Evolutionary conservation across 768 basidiomycete genomes (phyloP).

Genomic region (Tylopilus vinaceipallidus): DNA sequence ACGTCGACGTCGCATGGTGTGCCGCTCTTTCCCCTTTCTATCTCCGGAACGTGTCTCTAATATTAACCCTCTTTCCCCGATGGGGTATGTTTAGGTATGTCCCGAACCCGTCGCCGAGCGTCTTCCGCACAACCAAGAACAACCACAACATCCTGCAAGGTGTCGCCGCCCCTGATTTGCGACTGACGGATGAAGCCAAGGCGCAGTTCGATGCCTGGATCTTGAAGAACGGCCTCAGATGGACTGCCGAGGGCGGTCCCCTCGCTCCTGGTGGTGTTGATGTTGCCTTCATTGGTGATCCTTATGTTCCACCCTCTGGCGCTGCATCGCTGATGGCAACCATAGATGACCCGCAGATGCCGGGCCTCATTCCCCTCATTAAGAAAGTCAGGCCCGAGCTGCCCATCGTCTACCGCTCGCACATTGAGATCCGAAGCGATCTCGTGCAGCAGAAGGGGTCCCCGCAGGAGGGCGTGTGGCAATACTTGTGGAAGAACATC

Average conservation of each 20-base stretch:
- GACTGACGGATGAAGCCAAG: constrained; percentile 77
- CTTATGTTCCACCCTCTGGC: background rate
- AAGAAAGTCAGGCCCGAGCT: constrained; percentile 78
- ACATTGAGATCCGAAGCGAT: constrained; percentile 91
- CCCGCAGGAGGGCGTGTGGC: constrained; percentile 90
- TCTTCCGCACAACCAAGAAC: constrained; percentile 94
- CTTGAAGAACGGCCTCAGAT: constrained; percentile 81
- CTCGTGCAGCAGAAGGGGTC: constrained; percentile 79
- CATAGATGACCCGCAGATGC: constrained; percentile 88
- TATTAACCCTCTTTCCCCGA: constrained; percentile 6
- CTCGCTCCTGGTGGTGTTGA: constrained; percentile 80
- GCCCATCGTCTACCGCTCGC: constrained; percentile 91
- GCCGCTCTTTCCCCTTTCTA: background rate
- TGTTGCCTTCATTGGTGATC: constrained; percentile 81
- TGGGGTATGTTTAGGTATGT: constrained; percentile 62
- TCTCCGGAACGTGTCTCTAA: too few species aligned
- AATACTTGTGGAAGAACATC: constrained; percentile 93
- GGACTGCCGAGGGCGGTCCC: constrained; percentile 85
- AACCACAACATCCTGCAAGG: constrained; percentile 96
- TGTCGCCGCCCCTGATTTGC: constrained; percentile 75
- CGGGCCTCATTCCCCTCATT: constrained; percentile 91
- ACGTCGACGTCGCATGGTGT: constrained; percentile 83
- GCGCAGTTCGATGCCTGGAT: constrained; percentile 86
- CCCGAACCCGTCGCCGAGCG: constrained; percentile 82
- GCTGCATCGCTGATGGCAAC: constrained; percentile 8